phyloP scores from a whole-genome alignment of 164 flowering plant species.

The Vitis rotundifolia region DNA sequence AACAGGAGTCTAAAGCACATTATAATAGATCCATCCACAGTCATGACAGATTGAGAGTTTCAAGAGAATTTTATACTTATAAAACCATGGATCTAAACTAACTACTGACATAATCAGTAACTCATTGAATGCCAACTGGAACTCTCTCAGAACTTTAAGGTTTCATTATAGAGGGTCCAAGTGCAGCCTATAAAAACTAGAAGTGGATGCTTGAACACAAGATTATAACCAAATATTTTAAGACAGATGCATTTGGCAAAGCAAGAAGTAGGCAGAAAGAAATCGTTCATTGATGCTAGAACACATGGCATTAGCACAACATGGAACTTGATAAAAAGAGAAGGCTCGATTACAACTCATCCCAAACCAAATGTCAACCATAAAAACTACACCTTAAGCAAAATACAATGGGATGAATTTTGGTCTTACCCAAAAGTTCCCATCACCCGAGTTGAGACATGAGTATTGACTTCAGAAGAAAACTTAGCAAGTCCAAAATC shows the following conservation, averaged over 20 bases:
- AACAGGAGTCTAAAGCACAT: not conserved
- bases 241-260: too few species aligned
- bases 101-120: not conserved
- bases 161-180: not conserved
- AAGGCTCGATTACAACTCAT: too few species aligned
- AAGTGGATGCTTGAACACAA: too few species aligned
- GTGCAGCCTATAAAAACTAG: not conserved
- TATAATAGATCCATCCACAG: not conserved
- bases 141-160: not conserved
- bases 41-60: not conserved
- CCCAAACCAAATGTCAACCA: too few species aligned
- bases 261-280: too few species aligned
- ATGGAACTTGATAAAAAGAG: too few species aligned
- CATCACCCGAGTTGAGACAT: slow-evolving; percentile 96
- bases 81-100: not conserved
- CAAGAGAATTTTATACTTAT: not conserved
- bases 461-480: slow-evolving; percentile 80
- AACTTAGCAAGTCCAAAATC: slow-evolving; percentile 98
- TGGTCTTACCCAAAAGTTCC: slow-evolving; percentile 86
- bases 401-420: slow-evolving; percentile 1
- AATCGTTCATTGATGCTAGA: not conserved
- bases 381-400: not conserved
- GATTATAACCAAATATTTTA: too few species aligned
- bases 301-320: too few species aligned
- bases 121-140: not conserved